Conservation (phyloP, 805 yeast species). For the Yarrowia bubula region DNA sequence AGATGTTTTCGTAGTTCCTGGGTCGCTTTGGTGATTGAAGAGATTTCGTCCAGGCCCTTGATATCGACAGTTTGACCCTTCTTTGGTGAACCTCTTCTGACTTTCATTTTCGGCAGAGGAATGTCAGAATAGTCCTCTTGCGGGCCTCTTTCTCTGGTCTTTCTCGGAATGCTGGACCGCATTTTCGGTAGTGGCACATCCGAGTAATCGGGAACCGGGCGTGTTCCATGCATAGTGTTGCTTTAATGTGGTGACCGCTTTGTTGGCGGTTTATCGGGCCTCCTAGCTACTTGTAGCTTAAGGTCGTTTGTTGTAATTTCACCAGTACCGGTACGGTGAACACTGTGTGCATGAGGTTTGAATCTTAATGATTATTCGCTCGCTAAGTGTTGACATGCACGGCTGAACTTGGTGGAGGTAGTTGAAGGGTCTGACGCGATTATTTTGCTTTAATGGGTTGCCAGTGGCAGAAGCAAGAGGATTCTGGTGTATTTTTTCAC, state of each 20-base stretch:
- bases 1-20: background rate
- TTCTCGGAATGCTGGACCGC: background rate
- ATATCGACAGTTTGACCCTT: background rate
- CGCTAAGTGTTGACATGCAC: too few relatives aligned
- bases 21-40: constrained; percentile 11
- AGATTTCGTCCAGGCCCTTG: background rate
- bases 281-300: background rate
- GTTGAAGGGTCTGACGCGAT: too few relatives aligned
- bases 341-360: too few relatives aligned
- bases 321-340: too few relatives aligned
- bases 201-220: background rate
- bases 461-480: too few relatives aligned
- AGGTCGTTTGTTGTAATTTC: background rate
- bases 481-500: too few relatives aligned
- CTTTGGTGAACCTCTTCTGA: constrained; percentile 2
- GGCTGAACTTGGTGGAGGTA: too few relatives aligned
- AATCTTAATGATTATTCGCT: too few relatives aligned
- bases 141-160: background rate
- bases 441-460: too few relatives aligned
- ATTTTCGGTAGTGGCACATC: constrained; percentile 10
- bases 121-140: background rate
- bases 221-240: background rate
- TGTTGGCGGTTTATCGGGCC: background rate
- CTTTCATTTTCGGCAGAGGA: constrained; percentile 7
- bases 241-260: too few relatives aligned